Evolutionary conservation across 192 early-diverging fungal genomes (phyloP), one percentile per base, ranked within the genome.

Genomic region (Phlyctochytrium planicorne): DNA sequence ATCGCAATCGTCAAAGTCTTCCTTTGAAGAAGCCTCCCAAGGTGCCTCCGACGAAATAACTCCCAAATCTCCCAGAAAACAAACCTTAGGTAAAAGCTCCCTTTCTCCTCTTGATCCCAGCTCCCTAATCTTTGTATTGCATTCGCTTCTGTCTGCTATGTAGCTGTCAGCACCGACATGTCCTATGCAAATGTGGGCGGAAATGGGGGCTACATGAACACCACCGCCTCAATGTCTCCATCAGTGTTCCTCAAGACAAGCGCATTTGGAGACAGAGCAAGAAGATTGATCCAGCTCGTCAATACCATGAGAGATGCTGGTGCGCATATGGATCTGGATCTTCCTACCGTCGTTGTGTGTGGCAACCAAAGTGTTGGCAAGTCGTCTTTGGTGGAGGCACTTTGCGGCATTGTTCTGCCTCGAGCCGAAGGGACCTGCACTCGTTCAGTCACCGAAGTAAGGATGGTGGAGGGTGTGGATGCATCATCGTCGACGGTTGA

Each of bases 341-440:
- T 86, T 16, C 84, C 84, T 3, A 84, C 78, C 25, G 69, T 86
- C 25, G 84, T 87, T 4, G 75, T 86, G 24, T 78, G 78, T 55
- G 84, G 84, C 6, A 83, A 82, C 52, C 84, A 86, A 36, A 77
- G 74, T 34, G 83, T 80, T 12, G 84, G 84, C 23, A 86, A 86
- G 59, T 75, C 72, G 53, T 70, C 66, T 60, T 67, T 86, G 24
- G 52, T 86, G 25, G 84, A 86, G 65, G 79, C 81, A 2, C 67
- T 86, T 27, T 85, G 78, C 29, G 81, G 79, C 10, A 64, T 86
- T 16, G 68, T 72, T 12, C 69, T 87, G 0, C 82, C 82, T 1
- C 55, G 83, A 30, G 77, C 75, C 25, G 74, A 84, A 16, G 80
- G 77, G 2, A 87, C 82, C 3, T 87, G 84, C 55, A 82, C 82